phyloP scores from a whole-genome alignment of 495 filamentous ascomycete genomes.

The Aspergillus ellipticus region DNA sequence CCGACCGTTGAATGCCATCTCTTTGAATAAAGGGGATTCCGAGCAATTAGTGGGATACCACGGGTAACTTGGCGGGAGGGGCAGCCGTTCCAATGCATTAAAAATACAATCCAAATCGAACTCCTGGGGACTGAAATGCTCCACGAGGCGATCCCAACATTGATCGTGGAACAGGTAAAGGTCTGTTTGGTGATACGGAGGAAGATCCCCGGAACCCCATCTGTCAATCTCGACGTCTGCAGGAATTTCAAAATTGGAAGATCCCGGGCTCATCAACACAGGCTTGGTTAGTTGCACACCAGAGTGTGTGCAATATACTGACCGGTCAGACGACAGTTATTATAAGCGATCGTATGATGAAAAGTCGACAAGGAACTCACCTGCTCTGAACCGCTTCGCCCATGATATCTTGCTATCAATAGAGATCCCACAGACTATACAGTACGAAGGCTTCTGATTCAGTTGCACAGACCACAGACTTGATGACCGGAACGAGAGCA shows the following conservation, averaged over 20 bases:
- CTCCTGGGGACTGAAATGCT: background rate
- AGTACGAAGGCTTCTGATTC: background rate
- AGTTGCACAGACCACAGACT: too few relatives aligned
- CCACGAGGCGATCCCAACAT: constrained; percentile 3
- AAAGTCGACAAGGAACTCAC: background rate
- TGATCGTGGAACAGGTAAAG: background rate
- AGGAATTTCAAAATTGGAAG: background rate
- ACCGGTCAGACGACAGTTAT: too few relatives aligned
- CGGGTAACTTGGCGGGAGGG: background rate
- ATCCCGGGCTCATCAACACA: background rate
- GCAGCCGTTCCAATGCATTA: background rate
- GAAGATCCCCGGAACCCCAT: background rate
- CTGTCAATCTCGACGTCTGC: background rate
- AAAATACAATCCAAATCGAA: background rate
- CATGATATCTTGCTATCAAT: background rate
- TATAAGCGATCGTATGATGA: background rate
- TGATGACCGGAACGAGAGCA: too few relatives aligned
- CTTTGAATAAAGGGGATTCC: background rate
- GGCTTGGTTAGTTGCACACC: background rate
- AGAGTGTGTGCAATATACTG: background rate
- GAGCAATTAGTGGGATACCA: background rate
- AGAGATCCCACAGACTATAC: background rate
- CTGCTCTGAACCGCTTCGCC: background rate
- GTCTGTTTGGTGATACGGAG: background rate
- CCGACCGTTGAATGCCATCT: background rate